A percentile compares a stretch with the other conserved stretches of the same genome.
Evolutionary conservation across 441 rosid genomes (phyloP).

Genomic region (Breynia disticha): DNA sequence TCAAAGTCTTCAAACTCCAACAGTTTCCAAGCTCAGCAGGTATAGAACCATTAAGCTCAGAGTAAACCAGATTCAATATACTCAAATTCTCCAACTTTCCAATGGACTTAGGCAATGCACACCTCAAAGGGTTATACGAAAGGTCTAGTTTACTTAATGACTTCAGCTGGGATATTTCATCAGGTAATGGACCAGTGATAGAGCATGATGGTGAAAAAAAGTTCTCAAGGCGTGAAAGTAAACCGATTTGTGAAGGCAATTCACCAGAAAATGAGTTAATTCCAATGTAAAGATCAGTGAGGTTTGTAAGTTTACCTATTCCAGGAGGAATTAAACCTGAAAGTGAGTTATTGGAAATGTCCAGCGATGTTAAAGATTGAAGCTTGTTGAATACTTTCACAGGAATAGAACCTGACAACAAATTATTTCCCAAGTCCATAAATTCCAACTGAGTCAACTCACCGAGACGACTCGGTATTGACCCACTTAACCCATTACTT

Average conservation of each 20-base stretch:
- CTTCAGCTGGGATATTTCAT: conserved; percentile 35
- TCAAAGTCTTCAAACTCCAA: conserved; percentile 44
- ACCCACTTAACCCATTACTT: conserved; percentile 41
- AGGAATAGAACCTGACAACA: conserved; percentile 55
- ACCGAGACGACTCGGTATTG: conserved; percentile 37
- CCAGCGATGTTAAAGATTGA: conserved; percentile 41
- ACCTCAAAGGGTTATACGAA: conserved; percentile 70
- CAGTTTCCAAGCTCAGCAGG: conserved; percentile 73
- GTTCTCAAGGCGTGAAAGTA: conserved; percentile 41
- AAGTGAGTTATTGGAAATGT: conserved; percentile 65
- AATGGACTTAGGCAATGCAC: conserved; percentile 48
- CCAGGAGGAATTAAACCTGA: conserved; percentile 50
- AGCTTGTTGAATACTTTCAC: conserved; percentile 33
- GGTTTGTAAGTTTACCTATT: conserved; percentile 43
- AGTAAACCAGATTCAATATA: conserved; percentile 43
- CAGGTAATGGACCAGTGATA: conserved; percentile 65
- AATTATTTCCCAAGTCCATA: conserved; percentile 54
- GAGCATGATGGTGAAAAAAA: conserved; percentile 47
- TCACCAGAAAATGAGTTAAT: conserved; percentile 48
- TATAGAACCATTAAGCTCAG: conserved; percentile 58
- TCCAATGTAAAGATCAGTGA: conserved; percentile 71
- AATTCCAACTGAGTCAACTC: conserved; percentile 36
- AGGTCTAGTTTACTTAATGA: conserved; percentile 54
- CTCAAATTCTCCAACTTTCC: conserved; percentile 50
- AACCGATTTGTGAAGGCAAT: conserved; percentile 62